Percentiles rank a stretch among this genome's conserved stretches.
These are phyloP conservation scores for Naganishia kalamii DNA, from an alignment of 768 basidiomycete species.

Conservation along the genomic window DNA sequence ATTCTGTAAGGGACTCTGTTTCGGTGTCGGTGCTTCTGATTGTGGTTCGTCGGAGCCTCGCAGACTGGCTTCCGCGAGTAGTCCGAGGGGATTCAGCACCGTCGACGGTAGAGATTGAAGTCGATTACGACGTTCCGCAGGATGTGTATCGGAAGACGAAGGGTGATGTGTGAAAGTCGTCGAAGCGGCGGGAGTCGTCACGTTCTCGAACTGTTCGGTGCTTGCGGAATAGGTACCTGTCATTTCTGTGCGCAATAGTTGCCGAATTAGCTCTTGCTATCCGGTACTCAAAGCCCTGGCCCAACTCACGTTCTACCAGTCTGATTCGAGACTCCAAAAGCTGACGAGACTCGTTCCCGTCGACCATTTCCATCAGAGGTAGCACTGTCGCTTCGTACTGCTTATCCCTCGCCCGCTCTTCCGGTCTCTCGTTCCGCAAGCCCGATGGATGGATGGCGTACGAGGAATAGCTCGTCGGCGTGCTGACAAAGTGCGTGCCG, in stretches of 20 bases:
- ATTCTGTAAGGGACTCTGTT: neutral
- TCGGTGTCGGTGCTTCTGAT: constrained; percentile 32
- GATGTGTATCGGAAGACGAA: neutral
- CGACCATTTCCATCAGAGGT: constrained; percentile 11
- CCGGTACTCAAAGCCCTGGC: too few relatives aligned
- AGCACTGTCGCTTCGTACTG: neutral
- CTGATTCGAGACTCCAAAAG: constrained; percentile 1
- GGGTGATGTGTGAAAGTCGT: constrained; percentile 2
- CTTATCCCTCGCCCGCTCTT: neutral
- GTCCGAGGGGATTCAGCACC: constrained; percentile 79
- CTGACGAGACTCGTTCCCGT: constrained; percentile 15
- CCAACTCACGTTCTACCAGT: constrained; percentile 3
- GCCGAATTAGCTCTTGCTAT: neutral
- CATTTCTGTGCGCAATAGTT: neutral
- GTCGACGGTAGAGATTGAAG: constrained; percentile 89
- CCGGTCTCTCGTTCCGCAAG: neutral
- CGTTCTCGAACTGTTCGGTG: neutral
- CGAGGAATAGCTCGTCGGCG: neutral
- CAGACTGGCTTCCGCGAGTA: constrained; percentile 78
- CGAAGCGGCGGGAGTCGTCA: constrained; percentile 1
- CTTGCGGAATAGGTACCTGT: neutral
- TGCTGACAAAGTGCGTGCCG: neutral
- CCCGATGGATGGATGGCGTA: neutral
- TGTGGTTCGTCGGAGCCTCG: constrained; percentile 4
- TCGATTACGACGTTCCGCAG: constrained; percentile 50